Evolutionary conservation across 768 basidiomycete genomes (phyloP), one percentile per base, ranked within the genome.

Genomic region (Filobasidium wieringae): DNA sequence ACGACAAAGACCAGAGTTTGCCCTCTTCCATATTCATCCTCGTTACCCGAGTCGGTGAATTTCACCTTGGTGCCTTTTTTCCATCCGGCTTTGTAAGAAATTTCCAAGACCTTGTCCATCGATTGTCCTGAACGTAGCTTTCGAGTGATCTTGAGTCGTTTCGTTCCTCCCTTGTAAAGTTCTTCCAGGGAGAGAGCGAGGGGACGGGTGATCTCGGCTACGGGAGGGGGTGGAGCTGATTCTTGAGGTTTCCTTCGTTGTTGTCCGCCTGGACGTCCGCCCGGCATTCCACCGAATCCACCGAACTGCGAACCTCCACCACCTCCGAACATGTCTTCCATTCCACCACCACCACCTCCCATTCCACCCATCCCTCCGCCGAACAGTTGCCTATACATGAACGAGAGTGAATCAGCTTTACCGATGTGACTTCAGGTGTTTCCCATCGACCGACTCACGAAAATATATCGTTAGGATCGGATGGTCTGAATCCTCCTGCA

Each of bases 391-490:
- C 60, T 61, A 37, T 14, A 49, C 26, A 22, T 24, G 32, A 15
- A 17, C 19, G n/a, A 33, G 32, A 8, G 29, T 22, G 7, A 53
- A 11, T 5, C 51, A 51, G n/a, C 1, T n/a, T 17, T 22, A 22
- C 22, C 22, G 5, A 36, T 26, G 5, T 24, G 2, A 49, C 15
- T 2, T 5, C 11, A 12, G n/a, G 12, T 33, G 59, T 97, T 29
- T 43, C 24, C 24, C 24, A 22, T 52, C 51, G 6, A 17, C 95
- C 41, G 96, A 80, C 68, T 96, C 92, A 67, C 89, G 87, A 52
- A 81, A 97, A 99, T 32, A 99, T 80, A 76, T 99, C 95, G 83
- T 93, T 89, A 2, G 95, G 87, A 76, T 97, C 92, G 89, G 96
- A 93, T 7, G 60, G 31, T 11, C 53, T 55, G 55, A 61, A 61